Percentiles rank a stretch among this genome's conserved stretches.
These are phyloP conservation scores for Mimosa bimucronata DNA, from an alignment of 306 rosid species.

Conservation along the genomic window DNA sequence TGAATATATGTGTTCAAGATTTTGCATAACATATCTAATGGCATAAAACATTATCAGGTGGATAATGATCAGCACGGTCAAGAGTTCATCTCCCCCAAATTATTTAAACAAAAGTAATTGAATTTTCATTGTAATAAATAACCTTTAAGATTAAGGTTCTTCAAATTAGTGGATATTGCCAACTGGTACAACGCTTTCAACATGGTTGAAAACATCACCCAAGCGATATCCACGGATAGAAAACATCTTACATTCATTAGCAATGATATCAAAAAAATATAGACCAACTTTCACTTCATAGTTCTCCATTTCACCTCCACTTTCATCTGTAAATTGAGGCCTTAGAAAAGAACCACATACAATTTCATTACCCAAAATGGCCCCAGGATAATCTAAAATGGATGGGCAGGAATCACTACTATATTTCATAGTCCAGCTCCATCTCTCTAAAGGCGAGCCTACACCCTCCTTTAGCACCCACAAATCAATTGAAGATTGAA, in stretches of 20 bases:
- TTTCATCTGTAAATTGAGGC: too few relatives aligned
- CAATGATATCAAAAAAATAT: too few relatives aligned
- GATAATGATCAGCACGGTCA: too few relatives aligned
- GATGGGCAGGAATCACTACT: background rate
- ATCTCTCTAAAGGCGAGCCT: background rate
- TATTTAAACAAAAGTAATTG: background rate
- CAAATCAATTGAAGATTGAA: background rate
- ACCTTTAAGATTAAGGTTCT: background rate
- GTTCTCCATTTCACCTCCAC: background rate
- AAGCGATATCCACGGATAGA: background rate
- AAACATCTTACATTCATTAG: background rate
- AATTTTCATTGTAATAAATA: too few relatives aligned
- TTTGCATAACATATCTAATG: too few relatives aligned
- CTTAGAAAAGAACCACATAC: too few relatives aligned
- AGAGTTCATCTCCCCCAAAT: background rate
- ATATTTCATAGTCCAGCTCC: background rate
- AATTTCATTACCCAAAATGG: background rate
- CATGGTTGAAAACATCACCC: background rate
- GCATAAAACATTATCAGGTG: too few relatives aligned
- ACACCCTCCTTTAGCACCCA: background rate
- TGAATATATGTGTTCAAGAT: too few relatives aligned
- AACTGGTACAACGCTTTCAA: background rate
- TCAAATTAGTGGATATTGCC: too few relatives aligned
- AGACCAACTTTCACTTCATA: background rate
- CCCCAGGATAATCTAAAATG: background rate